A percentile compares a stretch with the other conserved stretches of the same genome.
Conservation (phyloP, 1,139 yeast genomes). For the Geotrichum bryndzae region DNA sequence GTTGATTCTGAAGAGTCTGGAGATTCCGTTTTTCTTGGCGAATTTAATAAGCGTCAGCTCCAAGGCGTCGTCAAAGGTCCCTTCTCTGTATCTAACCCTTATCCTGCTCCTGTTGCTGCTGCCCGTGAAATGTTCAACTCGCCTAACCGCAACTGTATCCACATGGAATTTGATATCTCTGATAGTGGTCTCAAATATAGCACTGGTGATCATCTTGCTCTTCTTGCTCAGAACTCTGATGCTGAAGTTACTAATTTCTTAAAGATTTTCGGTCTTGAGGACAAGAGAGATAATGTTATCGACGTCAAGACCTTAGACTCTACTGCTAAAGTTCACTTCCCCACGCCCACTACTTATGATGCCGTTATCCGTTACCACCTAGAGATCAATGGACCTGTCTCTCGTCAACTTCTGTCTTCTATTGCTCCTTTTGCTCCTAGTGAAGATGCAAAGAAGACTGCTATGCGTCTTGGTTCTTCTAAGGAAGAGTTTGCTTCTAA, state of each 20-base stretch:
- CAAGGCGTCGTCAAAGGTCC: conserved; percentile 59
- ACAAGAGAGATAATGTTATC: conserved; percentile 52
- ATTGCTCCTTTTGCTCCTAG: conserved; percentile 79
- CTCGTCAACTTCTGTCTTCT: conserved; percentile 78
- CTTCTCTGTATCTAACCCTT: conserved; percentile 78
- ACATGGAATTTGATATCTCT: conserved; percentile 79
- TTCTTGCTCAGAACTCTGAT: conserved; percentile 87
- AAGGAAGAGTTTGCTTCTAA: conserved; percentile 61
- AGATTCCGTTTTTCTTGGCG: conserved; percentile 68
- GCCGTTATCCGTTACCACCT: conserved; percentile 80
- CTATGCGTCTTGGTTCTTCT: conserved; percentile 56
- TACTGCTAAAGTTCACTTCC: conserved; percentile 73
- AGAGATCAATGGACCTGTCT: conserved; percentile 88
- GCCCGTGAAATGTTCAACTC: conserved; percentile 69
- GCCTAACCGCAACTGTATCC: conserved; percentile 72
- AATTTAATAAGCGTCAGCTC: conserved; percentile 66
- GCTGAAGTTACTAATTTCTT: conserved; percentile 65
- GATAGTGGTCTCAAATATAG: conserved; percentile 68
- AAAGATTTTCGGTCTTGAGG: conserved; percentile 54
- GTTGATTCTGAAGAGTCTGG: conserved; percentile 35
- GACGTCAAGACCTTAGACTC: conserved; percentile 68
- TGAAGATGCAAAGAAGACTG: conserved; percentile 48
- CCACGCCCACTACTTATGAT: conserved; percentile 85
- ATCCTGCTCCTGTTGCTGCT: conserved; percentile 57
- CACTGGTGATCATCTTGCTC: conserved; percentile 93